phyloP scores from a whole-genome alignment of 805 yeast genomes.

The Wickerhamomyces alni region DNA sequence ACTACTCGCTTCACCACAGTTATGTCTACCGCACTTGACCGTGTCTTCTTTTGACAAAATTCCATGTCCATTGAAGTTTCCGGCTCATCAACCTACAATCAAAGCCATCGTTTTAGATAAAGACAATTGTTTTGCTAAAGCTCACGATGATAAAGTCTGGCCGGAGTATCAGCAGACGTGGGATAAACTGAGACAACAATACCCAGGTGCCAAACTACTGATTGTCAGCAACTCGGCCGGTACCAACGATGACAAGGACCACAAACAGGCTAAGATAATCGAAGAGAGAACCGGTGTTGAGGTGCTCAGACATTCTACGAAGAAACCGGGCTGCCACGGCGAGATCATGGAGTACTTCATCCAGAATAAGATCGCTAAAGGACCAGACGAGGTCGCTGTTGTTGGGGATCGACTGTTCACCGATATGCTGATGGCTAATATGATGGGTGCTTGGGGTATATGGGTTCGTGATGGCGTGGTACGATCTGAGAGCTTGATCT shows the following conservation, averaged over 20 bases:
- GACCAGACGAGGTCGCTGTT: conserved; percentile 66
- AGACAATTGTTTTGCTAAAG: conserved; percentile 90
- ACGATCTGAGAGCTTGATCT: conserved; percentile 43
- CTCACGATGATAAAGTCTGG: conserved; percentile 76
- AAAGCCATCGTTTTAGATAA: conserved; percentile 85
- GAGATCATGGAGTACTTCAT: conserved; percentile 62
- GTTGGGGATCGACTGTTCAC: conserved; percentile 91
- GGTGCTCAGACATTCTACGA: conserved; percentile 65
- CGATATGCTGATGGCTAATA: conserved; percentile 88
- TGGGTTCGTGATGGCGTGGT: conserved; percentile 82
- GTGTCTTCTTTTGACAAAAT: conserved; percentile 54
- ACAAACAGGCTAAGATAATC: conserved; percentile 52
- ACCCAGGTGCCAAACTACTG: conserved; percentile 58
- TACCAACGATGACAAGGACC: conserved; percentile 61
- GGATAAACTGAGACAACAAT: conserved; percentile 44
- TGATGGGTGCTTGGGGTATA: conserved; percentile 81
- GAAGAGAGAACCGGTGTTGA: conserved; percentile 63
- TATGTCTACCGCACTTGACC: conserved; percentile 60
- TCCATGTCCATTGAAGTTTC: conserved; percentile 44
- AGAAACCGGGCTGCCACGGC: conserved; percentile 74
- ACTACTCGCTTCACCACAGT: conserved; percentile 54
- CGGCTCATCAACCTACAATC: conserved; percentile 32
- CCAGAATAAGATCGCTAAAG: conserved; percentile 33
- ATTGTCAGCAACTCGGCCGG: conserved; percentile 95
- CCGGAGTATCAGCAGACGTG: conserved; percentile 59